phyloP scores from a whole-genome alignment of 108 stramenopile species.

The Asterionellopsis glacialis region DNA sequence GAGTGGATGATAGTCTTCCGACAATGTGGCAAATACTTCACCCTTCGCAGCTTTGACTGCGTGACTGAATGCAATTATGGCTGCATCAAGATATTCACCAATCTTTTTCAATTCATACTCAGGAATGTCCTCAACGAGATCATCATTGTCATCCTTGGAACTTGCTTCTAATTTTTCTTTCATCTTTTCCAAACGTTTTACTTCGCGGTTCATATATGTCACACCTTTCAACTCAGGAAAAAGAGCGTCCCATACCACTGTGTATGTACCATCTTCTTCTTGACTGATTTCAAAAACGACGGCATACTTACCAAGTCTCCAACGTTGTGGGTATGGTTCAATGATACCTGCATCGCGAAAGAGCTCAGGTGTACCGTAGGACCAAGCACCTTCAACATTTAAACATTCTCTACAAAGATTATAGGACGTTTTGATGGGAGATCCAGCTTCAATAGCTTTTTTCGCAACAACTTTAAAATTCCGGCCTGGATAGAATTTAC shows the following conservation, averaged over 20 bases:
- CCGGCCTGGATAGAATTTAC: not conserved
- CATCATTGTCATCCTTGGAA: not conserved
- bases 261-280: not conserved
- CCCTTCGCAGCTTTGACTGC: no score
- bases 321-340: constrained; percentile 65
- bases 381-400: constrained; percentile 7
- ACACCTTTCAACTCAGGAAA: not conserved
- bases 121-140: not conserved
- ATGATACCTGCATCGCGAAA: constrained; percentile 77
- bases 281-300: constrained; percentile 26
- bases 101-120: not conserved
- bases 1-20: no score
- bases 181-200: not conserved
- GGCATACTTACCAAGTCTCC: constrained; percentile 30
- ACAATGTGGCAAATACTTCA: no score
- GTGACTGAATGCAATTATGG: no score
- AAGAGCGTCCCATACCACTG: not conserved
- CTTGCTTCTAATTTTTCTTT: not conserved
- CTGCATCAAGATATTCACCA: not conserved
- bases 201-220: not conserved
- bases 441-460: constrained; percentile 41
- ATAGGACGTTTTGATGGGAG: constrained; percentile 64
- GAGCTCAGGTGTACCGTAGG: constrained; percentile 61
- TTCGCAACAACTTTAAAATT: constrained; percentile 17
- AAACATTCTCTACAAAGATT: constrained; percentile 55